Conservation (phyloP, 768 basidiomycete genomes). For the Hypholoma fasciculare region DNA sequence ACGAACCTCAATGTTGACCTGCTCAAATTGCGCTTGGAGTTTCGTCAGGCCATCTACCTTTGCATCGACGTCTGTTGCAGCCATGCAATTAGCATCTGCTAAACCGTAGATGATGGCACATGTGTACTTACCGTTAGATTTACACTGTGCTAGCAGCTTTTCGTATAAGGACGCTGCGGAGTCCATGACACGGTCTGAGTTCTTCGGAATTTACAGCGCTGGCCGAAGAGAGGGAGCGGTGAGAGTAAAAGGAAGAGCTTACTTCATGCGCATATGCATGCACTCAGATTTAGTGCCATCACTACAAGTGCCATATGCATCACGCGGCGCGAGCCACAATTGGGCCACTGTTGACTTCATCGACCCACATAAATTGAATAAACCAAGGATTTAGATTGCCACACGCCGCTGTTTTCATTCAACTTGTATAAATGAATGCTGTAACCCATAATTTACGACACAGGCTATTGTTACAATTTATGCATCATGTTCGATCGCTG, state of each 20-base stretch:
- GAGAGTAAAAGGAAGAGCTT: conserved; percentile 5
- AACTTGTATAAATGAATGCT: too few relatives aligned
- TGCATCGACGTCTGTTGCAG: conserved; percentile 65
- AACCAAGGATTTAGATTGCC: too few relatives aligned
- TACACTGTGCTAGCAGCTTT: conserved; percentile 64
- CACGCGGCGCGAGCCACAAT: background rate
- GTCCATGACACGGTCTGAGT: conserved; percentile 43
- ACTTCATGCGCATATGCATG: conserved; percentile 7
- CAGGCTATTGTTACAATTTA: too few relatives aligned
- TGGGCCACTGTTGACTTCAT: too few relatives aligned
- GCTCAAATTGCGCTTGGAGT: conserved; percentile 73
- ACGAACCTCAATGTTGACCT: conserved; percentile 62
- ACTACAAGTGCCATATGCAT: background rate
- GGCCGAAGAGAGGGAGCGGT: conserved; percentile 5
- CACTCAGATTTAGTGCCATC: background rate
- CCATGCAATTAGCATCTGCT: background rate
- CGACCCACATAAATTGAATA: too few relatives aligned
- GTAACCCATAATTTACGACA: too few relatives aligned
- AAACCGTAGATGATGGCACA: conserved; percentile 6
- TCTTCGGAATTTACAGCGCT: background rate
- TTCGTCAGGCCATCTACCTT: conserved; percentile 81
- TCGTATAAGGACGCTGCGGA: conserved; percentile 51
- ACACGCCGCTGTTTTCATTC: too few relatives aligned
- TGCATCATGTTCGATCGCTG: background rate
- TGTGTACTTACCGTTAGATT: conserved; percentile 52